These are phyloP conservation scores for Debaryomyces coudertii DNA, from an alignment of 1,139 yeast genomes.

Conservation along the genomic window DNA sequence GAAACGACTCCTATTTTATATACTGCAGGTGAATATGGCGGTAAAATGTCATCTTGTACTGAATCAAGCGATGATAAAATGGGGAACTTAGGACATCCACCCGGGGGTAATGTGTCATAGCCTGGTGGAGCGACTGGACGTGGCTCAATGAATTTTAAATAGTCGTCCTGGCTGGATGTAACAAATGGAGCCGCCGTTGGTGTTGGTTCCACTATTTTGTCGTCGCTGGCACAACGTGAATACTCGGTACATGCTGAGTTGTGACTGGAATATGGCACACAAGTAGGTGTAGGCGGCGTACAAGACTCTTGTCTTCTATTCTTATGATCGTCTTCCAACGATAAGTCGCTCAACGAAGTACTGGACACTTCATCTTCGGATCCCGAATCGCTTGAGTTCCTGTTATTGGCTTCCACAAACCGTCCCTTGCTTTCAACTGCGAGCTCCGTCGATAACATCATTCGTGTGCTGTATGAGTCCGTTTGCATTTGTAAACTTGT, in stretches of 20 bases:
- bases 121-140: conserved; percentile 53
- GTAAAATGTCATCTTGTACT: conserved; percentile 40
- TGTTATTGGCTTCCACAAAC: not conserved
- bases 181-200: not conserved
- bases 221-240: not conserved
- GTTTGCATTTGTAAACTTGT: not conserved
- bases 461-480: not conserved
- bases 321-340: conserved; percentile 4
- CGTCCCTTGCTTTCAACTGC: not conserved
- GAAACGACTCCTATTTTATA: conserved; percentile 55
- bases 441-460: not conserved
- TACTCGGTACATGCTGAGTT: not conserved
- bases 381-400: conserved; percentile 4
- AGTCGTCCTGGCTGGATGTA: conserved; percentile 21
- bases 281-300: conserved; percentile 8
- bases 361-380: conserved; percentile 7
- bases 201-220: not conserved
- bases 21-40: conserved; percentile 60
- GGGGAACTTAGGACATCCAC: conserved; percentile 57
- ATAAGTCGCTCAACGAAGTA: conserved; percentile 9
- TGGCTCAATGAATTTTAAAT: conserved; percentile 51
- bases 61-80: conserved; percentile 24
- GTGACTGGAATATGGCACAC: conserved; percentile 2
- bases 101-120: conserved; percentile 48
- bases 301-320: conserved; percentile 1